Evolutionary conservation across 164 flowering plant species (phyloP), one percentile per base, ranked within the genome.

Genomic region (Dillenia suffruticosa): DNA sequence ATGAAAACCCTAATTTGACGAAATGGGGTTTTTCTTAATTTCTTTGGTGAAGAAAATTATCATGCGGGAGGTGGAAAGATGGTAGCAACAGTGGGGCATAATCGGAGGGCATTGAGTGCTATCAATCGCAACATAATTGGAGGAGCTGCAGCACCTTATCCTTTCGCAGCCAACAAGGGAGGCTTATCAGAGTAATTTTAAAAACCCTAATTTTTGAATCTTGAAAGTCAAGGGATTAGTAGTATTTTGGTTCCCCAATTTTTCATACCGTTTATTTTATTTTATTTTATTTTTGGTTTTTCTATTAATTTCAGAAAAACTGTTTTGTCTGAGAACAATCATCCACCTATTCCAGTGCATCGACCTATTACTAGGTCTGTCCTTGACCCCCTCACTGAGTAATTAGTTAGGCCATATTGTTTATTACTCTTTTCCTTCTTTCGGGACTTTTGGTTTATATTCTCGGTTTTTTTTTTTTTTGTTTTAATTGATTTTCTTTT

Each of bases 301-400:
- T 15, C 17, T 10, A 14, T 12, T 13, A 40, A 48, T 32, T 5
- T 57, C 70, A 88, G 90, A 65, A 79, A 71, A 54, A 46, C 82
- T 68, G 85, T 55, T 6, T 32, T 62, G 15, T 61, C 70, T 67
- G 67, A 67, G 9, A 81, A 81, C 79, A 77, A 59, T 32, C 40
- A 32, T 50, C 85, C 74, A 15, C 73, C 63, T 16, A 53, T 72
- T 62, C 86, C 81, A 8, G 69, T 51, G 49, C 82, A 81, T 76
- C 81, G 96, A 16, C 93, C 93, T 2, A 66, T 87, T 62, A 90
- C 96, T 32, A 84, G 96, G 96, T 89, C 22, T 43, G 79, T 57
- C 44, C 48, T 17, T 16, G 8, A 12, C 5, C 16, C 47, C 40
- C 40, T 32, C 40, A 32, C 40, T 5, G 40, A 32, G 7, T 32